Evolutionary conservation across 1,139 yeast species (phyloP).

Genomic region (Yarrowia galli): DNA sequence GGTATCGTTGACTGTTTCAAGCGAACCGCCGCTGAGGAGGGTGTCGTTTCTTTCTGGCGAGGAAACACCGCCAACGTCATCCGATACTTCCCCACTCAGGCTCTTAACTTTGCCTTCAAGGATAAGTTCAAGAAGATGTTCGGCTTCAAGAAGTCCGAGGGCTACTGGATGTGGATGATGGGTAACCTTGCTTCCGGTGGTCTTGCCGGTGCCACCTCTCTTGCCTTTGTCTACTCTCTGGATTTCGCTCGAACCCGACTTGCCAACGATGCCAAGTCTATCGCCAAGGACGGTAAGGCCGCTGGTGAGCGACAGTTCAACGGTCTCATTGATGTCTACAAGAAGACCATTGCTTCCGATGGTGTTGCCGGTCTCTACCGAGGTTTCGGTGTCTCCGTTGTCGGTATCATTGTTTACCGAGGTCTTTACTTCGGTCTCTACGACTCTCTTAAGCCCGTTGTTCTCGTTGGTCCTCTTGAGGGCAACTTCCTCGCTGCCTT

Average conservation of each 20-base stretch:
- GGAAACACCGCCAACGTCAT: constrained; percentile 86
- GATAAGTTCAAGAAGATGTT: constrained; percentile 75
- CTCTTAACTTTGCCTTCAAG: constrained; percentile 84
- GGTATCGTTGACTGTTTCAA: constrained; percentile 77
- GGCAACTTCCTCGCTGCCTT: constrained; percentile 77
- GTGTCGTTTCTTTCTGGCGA: constrained; percentile 77
- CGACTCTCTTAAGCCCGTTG: constrained; percentile 80
- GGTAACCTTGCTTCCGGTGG: constrained; percentile 88
- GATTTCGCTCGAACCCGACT: constrained; percentile 86
- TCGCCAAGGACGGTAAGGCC: constrained; percentile 62
- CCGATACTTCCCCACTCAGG: constrained; percentile 88
- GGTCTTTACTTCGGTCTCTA: constrained; percentile 84
- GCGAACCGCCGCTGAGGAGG: constrained; percentile 77
- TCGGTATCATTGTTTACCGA: constrained; percentile 82
- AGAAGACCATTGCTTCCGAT: constrained; percentile 75
- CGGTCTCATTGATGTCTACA: constrained; percentile 80
- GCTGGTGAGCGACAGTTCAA: constrained; percentile 79
- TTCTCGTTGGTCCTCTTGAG: constrained; percentile 73
- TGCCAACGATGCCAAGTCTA: constrained; percentile 69
- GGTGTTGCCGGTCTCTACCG: constrained; percentile 84
- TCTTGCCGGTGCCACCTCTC: constrained; percentile 80
- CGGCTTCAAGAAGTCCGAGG: constrained; percentile 73
- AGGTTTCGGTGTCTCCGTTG: constrained; percentile 84
- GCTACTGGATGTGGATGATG: constrained; percentile 74
- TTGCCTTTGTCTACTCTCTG: constrained; percentile 77